Percentiles rank a stretch among this genome's conserved stretches.
Evolutionary conservation across 768 basidiomycete species (phyloP).

Genomic region (Ramaria rubella): DNA sequence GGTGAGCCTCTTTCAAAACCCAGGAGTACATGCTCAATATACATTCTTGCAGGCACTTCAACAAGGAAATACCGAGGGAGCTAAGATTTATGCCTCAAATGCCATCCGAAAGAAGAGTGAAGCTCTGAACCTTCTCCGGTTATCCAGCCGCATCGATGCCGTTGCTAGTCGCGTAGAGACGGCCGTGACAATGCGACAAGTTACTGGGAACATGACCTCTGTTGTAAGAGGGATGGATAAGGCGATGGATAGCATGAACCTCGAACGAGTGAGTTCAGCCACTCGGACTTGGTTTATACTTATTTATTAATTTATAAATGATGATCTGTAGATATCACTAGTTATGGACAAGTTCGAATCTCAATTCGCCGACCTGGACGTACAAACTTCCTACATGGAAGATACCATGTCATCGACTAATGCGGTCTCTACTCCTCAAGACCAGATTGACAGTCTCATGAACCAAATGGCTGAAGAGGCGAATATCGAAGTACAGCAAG

Average conservation of each 20-base stretch:
- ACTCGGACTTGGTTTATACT: background rate
- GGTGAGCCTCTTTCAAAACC: conserved; percentile 36
- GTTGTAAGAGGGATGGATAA: conserved; percentile 98
- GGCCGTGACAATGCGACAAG: conserved; percentile 94
- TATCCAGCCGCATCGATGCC: conserved; percentile 91
- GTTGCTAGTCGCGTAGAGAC: conserved; percentile 97
- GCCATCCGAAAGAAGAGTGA: conserved; percentile 99
- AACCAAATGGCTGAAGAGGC: conserved; percentile 96
- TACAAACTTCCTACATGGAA: conserved; percentile 98
- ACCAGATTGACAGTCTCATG: conserved; percentile 90
- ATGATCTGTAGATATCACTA: conserved; percentile 68
- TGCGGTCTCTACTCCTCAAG: conserved; percentile 89
- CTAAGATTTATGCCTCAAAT: conserved; percentile 96
- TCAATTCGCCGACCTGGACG: conserved; percentile 95
- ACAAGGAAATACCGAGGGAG: conserved; percentile 95
- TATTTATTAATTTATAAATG: background rate
- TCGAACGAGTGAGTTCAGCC: conserved; percentile 68
- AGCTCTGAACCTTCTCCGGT: conserved; percentile 79
- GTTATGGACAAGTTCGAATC: conserved; percentile 99
- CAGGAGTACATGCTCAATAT: background rate
- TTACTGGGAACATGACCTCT: conserved; percentile 93
- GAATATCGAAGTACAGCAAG: conserved; percentile 91
- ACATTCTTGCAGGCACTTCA: conserved; percentile 66
- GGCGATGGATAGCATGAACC: conserved; percentile 99
- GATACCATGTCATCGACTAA: conserved; percentile 92